Evolutionary conservation across 73 alveolate genomes (phyloP), one percentile per base, ranked within the genome.

Genomic region (Symbiodinium natans): DNA sequence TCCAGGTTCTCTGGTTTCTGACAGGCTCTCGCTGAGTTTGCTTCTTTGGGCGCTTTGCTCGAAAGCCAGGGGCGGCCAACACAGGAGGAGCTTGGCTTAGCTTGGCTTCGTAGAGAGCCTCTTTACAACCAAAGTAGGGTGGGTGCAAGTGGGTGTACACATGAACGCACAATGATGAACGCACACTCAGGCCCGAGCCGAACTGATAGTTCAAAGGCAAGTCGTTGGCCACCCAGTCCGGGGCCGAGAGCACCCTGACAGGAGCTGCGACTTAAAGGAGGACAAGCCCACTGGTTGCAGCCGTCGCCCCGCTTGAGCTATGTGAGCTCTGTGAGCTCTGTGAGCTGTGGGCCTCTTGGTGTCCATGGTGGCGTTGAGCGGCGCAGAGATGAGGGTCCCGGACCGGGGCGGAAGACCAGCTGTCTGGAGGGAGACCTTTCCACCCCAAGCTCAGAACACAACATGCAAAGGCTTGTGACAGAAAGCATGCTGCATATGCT

Each of bases 181-280:
- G 23, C 8, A 8, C n/a, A 21, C 41, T 19, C 31, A 40, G 92
- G 25, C 31, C 25, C 80, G 41, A 56, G 83, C 93, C 93, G 31
- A 86, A 86, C 56, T 86, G 93, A 56, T 86, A 86, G 41, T 43
- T 86, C 83, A 86, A 36, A 8, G 93, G 93, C 54, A 86, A 59
- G 83, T 86, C 93, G 42, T 87, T 59, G 84, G 94, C 94, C 33
- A 87, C 94, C 94, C 94, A 87, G 82, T 87, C 94, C 1, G 94
- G 94, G 21, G 94, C 94, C 13, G 94, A 87, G 36, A 87, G 0
- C 73, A 87, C 94, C 94, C 94, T 87, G 94, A 19, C n/a, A 48
- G 8, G 63, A 17, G 63, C 63, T 48, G 23, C n/a, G n/a, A n/a
- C n/a, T n/a, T n/a, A n/a, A n/a, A n/a, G n/a, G n/a, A n/a, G n/a